A percentile compares a stretch with the other conserved stretches of the same genome.
Conservation (phyloP, 192 early-diverging fungal genomes). For the Spizellomyces sp. region DNA sequence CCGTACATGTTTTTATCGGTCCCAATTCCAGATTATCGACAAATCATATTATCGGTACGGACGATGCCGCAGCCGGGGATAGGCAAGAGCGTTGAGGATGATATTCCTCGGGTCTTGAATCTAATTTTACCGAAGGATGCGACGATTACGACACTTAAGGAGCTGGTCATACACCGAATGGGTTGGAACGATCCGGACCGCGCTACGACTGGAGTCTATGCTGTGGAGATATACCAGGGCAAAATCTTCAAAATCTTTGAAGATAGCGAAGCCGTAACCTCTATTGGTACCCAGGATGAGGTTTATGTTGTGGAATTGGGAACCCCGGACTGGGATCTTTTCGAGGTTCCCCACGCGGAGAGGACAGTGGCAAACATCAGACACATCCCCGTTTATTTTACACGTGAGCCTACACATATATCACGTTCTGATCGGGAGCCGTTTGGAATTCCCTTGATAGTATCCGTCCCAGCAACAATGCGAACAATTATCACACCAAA, state of each 20-base stretch:
- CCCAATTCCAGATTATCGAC: conserved; percentile 71
- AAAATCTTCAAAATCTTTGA: conserved; percentile 61
- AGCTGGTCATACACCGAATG: conserved; percentile 57
- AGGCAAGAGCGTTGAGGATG: not conserved
- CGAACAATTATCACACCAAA: too few species aligned
- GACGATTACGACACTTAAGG: conserved; percentile 60
- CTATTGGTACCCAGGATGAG: conserved; percentile 35
- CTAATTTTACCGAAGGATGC: conserved; percentile 68
- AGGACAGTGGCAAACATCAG: conserved; percentile 4
- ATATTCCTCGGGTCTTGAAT: conserved; percentile 42
- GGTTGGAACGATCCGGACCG: conserved; percentile 37
- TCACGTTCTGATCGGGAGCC: not conserved
- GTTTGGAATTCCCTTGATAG: conserved; percentile 16
- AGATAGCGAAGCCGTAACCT: conserved; percentile 49
- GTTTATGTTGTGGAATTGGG: conserved; percentile 39
- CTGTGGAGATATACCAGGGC: conserved; percentile 54
- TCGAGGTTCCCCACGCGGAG: conserved; percentile 3
- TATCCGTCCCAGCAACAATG: not conserved
- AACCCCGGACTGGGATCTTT: conserved; percentile 33
- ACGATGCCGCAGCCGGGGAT: conserved; percentile 7
- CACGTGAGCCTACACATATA: too few species aligned
- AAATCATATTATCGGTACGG: conserved; percentile 44
- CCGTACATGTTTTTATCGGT: conserved; percentile 80
- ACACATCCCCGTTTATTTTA: conserved; percentile 15
- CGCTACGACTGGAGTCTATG: conserved; percentile 33